Evolutionary conservation across 495 filamentous ascomycete species (phyloP), one percentile per base, ranked within the genome.

Genomic region (Hypoxylon crocopeplum): DNA sequence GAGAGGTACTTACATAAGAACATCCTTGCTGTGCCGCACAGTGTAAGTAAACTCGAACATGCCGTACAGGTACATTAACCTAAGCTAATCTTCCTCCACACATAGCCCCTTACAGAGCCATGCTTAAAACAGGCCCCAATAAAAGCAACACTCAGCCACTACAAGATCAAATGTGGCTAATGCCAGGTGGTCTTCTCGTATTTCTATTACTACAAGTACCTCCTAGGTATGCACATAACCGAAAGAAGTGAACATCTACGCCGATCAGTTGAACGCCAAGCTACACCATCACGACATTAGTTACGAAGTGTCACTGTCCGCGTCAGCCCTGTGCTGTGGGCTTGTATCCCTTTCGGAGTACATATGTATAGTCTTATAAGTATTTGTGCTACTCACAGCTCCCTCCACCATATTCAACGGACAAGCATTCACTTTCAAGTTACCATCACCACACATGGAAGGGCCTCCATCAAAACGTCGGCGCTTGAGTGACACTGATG

Each of bases 401-500:
- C n/a, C n/a, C n/a, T n/a, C n/a, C n/a, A n/a, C n/a, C n/a, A n/a
- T n/a, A n/a, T n/a, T n/a, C n/a, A n/a, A n/a, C n/a, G n/a, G n/a
- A n/a, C n/a, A n/a, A n/a, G n/a, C n/a, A 47, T 34, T 1, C 7
- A 34, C 44, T 32, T 21, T 32, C 42, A 12, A 48, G n/a, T n/a
- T n/a, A n/a, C n/a, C n/a, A n/a, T n/a, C n/a, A n/a, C n/a, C n/a
- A n/a, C n/a, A 27, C 16, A 69, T 68, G 67, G 20, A 48, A n/a
- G 64, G 60, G 34, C 67, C 64, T 40, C 56, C 55, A 20, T 49
- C 40, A 22, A 68, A 68, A 30, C 64, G 68, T 25, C 64, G 39
- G 7, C 65, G 62, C n/a, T 16, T 48, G n/a, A 46, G 44, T 47
- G 24, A 41, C 17, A 44, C 40, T 7, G 32, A 36, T 2, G 39